Base-by-base conservation (phyloP, 2,329 filamentous ascomycete species). In the Penicillium concentricum region DNA sequence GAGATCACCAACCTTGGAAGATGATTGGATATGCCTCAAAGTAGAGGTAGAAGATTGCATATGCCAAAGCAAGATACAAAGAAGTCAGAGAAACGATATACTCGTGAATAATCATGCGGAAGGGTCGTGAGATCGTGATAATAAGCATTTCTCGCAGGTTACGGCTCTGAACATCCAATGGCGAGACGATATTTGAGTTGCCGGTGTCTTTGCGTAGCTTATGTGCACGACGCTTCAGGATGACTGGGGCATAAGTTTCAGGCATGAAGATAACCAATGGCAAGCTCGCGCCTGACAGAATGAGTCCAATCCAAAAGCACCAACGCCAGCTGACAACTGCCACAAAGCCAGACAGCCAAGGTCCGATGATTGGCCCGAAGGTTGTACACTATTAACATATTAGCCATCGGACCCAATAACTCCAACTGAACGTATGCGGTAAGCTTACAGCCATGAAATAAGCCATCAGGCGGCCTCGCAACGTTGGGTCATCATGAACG, bases 11-110 rank as follows among this genome's bases (percentile, higher is more conserved):
- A 58, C 69, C 68, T 59, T 82, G 78, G 72, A 90, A 92, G 62
- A 91, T 87, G 60, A 86, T 79, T 5, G 86, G 85, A 69, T 87
- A 92, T 10, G 87, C 87, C 72, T 91, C 84, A 63, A 92, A 91
- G 68, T 87, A 90, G 73, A 92, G 88, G 78, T 85, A 87, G 63
- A 86, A 85, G 58, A 87, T 82, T 2, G 79, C 82, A 68, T 91
- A 92, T 51, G 86, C 81, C 45, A 92, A 78, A 43, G 89, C 85
- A 34, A 91, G 78, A 72, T 91, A 92, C 71, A 84, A 67, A 73
- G 86, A 91, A 2, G 82, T 84, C 54, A 86, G 85, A 41, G 86
- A 81, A 16, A 92, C 88, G 50, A 93, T 88, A 47, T 86, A 85
- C 71, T 93, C 90, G 44, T 83, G 85, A 47, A 81, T 51, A 34